Conservation (phyloP, 1,284 basidiomycete genomes). For the Ganoderma meredithae region DNA sequence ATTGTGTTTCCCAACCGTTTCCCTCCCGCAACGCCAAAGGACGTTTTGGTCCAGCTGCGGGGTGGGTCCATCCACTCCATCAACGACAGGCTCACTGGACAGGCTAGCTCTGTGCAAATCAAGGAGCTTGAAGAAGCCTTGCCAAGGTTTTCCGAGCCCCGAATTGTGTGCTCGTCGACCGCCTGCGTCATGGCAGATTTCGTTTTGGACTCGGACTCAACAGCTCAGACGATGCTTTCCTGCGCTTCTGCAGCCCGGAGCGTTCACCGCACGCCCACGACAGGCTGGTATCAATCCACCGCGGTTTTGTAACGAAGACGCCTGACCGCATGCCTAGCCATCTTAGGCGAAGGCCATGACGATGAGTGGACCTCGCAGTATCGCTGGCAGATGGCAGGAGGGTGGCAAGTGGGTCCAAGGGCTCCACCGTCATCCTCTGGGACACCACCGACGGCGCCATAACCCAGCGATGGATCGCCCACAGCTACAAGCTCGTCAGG, state of each 20-base stretch:
- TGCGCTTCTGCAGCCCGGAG: not conserved
- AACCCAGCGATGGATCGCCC: slow-evolving; percentile 16
- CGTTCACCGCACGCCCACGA: not conserved
- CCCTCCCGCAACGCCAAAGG: not conserved
- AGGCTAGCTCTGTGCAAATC: not conserved
- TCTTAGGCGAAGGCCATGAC: slow-evolving; percentile 11
- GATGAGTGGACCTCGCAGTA: slow-evolving; percentile 21
- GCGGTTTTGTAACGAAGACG: not conserved
- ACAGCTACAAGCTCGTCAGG: slow-evolving; percentile 14
- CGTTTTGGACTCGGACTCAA: no score
- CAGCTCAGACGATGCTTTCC: not conserved
- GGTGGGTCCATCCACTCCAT: not conserved
- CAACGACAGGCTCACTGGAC: not conserved
- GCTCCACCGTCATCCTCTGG: slow-evolving; percentile 27
- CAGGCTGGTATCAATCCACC: not conserved
- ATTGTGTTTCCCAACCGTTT: not conserved
- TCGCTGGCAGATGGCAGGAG: slow-evolving; percentile 35
- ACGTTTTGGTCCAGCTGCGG: not conserved
- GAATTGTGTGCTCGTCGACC: not conserved
- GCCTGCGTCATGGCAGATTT: no score
- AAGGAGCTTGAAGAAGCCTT: not conserved
- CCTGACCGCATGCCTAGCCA: not conserved
- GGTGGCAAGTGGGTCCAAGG: no score
- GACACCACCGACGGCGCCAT: slow-evolving; percentile 3
- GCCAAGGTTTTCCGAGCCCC: not conserved